A percentile compares a stretch with the other conserved stretches of the same genome.
These are phyloP conservation scores for Escallonia herrerae DNA, from an alignment of 129 eudicot species.

Conservation along the genomic window DNA sequence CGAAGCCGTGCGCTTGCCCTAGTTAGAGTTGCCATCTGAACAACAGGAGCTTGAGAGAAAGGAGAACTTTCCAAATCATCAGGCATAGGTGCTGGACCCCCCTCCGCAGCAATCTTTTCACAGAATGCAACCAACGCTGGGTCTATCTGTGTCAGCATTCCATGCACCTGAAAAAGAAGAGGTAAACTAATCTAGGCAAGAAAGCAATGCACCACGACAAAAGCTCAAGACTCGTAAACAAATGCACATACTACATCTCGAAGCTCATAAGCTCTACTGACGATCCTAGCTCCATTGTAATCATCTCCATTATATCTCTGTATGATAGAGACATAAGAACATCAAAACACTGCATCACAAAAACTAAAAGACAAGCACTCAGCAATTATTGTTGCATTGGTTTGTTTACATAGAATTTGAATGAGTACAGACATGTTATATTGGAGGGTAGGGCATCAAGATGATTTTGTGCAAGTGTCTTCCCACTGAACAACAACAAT, in stretches of 20 bases:
- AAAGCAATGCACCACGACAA: constrained; percentile 5
- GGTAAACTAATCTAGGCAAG: neutral
- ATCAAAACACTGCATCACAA: neutral
- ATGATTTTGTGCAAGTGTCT: too few relatives aligned
- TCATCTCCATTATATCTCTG: constrained; percentile 94
- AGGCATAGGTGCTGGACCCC: constrained; percentile 75
- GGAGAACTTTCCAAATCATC: constrained; percentile 46
- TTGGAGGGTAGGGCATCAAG: too few relatives aligned
- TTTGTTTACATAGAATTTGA: neutral
- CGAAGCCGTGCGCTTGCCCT: constrained; percentile 98
- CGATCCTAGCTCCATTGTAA: constrained; percentile 95
- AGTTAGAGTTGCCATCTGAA: constrained; percentile 53
- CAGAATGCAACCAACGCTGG: constrained; percentile 84
- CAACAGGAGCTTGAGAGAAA: constrained; percentile 56
- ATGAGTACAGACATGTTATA: too few relatives aligned
- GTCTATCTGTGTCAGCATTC: constrained; percentile 96
- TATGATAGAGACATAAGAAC: constrained; percentile 10
- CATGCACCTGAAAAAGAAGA: constrained; percentile 63
- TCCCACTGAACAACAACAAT: too few relatives aligned
- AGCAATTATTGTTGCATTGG: neutral
- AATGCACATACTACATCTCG: constrained; percentile 78
- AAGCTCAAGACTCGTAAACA: neutral
- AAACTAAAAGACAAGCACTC: constrained; percentile 3
- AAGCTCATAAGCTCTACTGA: constrained; percentile 94
- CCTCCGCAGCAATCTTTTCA: constrained; percentile 89